Evolutionary conservation across 2,329 filamentous ascomycete genomes (phyloP), one percentile per base, ranked within the genome.

Genomic region (Sclerotinia subarctica): DNA sequence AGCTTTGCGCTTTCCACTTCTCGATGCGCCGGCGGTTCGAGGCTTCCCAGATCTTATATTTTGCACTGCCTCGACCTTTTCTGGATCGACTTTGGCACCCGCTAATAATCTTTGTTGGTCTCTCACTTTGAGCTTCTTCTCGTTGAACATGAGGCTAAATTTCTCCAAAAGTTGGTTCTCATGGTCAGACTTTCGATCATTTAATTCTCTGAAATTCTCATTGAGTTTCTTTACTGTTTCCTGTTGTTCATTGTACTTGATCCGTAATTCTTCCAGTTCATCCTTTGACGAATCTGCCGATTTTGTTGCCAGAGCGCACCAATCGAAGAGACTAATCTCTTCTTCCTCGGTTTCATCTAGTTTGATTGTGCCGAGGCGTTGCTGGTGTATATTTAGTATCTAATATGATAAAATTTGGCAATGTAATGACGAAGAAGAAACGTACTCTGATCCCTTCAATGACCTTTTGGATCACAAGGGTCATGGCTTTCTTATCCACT

Each of bases 101-200:
- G 74, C 70, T 32, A 93, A 78, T 26, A 90, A 78, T 51, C 85
- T 83, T 73, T 90, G 88, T 78, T 93, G 90, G 73, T 93, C 86
- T 54, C 91, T 81, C 62, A 94, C 93, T 78, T 91, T 93, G 64
- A 89, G 81, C 78, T 94, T 94, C 80, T 94, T 94, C 77, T 90
- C 86, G 73, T 94, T 94, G 1, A 94, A 80, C 2, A 94, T 80
- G 67, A 86, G 82, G 66, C 86, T 84, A 73, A 92, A 92, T 76
- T 92, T 92, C 69, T 86, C 84, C 1, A 94, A 78, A 67, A 94
- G 79, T 24, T 84, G 83, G 1, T 83, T 82, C 77, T 94, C 90
- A 70, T 92, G 85, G 24, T 86, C 84, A 58, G 85, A 82, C 76
- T 93, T 93, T 19, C 86, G 82, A 66, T 82, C 81, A 58, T 89